These are phyloP conservation scores for Penicillium lividum DNA, from an alignment of 495 filamentous ascomycete genomes.

Conservation along the genomic window DNA sequence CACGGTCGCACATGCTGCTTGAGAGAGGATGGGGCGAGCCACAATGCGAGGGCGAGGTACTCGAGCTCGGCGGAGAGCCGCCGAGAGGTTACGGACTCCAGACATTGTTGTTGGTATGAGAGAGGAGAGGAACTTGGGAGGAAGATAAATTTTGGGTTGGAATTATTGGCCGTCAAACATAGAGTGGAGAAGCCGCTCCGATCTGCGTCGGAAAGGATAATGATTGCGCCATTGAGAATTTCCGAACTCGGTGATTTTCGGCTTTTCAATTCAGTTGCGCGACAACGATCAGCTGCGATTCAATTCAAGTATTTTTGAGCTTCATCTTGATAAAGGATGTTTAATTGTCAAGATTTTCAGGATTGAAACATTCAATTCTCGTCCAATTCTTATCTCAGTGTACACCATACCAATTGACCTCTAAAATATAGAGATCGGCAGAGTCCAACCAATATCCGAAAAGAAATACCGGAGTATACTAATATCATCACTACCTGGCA, in stretches of 20 bases:
- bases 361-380: too few species aligned
- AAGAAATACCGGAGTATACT: too few species aligned
- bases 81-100: slow-evolving; percentile 38
- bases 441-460: too few species aligned
- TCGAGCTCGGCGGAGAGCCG: slow-evolving; percentile 43
- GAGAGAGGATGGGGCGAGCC: slow-evolving; percentile 26
- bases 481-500: too few species aligned
- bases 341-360: too few species aligned
- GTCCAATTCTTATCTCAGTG: too few species aligned
- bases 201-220: slow-evolving; percentile 8
- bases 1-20: slow-evolving; percentile 23
- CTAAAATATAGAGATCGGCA: too few species aligned
- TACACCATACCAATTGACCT: too few species aligned
- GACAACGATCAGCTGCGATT: not conserved
- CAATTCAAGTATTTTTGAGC: not conserved
- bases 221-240: not conserved
- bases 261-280: not conserved
- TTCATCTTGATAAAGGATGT: too few species aligned
- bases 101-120: slow-evolving; percentile 33
- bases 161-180: slow-evolving; percentile 1
- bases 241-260: slow-evolving; percentile 17
- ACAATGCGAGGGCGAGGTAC: slow-evolving; percentile 35
- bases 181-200: slow-evolving; percentile 30
- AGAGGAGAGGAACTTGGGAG: slow-evolving; percentile 6
- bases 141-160: slow-evolving; percentile 21